Conservation (phyloP, 331 rosid species). For the Rhamnella rubrinervis region DNA sequence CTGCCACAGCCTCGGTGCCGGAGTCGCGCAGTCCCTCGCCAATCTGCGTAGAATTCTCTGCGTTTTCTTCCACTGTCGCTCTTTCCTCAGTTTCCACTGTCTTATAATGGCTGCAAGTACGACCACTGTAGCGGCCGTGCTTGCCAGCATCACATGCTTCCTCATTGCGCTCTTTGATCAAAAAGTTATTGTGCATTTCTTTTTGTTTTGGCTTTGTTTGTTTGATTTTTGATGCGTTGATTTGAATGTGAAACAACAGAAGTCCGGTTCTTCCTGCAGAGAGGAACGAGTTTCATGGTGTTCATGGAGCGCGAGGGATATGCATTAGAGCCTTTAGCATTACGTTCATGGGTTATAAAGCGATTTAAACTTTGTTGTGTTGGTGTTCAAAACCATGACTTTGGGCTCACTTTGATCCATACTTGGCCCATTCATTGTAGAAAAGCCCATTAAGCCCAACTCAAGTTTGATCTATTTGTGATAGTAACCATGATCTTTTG, state of each 20-base stretch:
- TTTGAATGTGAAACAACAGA: background rate
- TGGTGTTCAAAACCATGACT: too few species aligned
- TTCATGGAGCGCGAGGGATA: background rate
- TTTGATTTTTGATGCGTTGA: background rate
- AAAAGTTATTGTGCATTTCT: background rate
- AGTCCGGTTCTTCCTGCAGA: constrained; percentile 7
- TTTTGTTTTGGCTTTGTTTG: constrained; percentile 6
- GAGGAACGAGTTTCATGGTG: constrained; percentile 26
- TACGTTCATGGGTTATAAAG: too few species aligned
- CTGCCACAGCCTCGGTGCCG: constrained; percentile 46
- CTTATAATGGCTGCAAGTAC: constrained; percentile 26
- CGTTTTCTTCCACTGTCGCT: constrained; percentile 36
- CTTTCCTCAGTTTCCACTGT: constrained; percentile 41
- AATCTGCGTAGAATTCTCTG: constrained; percentile 44
- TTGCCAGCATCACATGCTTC: constrained; percentile 40
- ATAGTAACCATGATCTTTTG: too few species aligned
- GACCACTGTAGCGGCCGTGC: constrained; percentile 31
- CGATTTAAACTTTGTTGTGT: too few species aligned
- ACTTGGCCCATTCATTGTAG: too few species aligned
- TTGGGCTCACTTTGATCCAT: too few species aligned
- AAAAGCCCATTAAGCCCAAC: too few species aligned
- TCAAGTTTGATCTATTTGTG: too few species aligned
- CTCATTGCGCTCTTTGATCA: constrained; percentile 27
- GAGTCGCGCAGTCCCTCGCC: constrained; percentile 61
- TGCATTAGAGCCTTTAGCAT: background rate